Percentiles rank a stretch among this genome's conserved stretches.
Evolutionary conservation across 345 rosid species (phyloP).

Genomic region (Lumnitzera littorea): DNA sequence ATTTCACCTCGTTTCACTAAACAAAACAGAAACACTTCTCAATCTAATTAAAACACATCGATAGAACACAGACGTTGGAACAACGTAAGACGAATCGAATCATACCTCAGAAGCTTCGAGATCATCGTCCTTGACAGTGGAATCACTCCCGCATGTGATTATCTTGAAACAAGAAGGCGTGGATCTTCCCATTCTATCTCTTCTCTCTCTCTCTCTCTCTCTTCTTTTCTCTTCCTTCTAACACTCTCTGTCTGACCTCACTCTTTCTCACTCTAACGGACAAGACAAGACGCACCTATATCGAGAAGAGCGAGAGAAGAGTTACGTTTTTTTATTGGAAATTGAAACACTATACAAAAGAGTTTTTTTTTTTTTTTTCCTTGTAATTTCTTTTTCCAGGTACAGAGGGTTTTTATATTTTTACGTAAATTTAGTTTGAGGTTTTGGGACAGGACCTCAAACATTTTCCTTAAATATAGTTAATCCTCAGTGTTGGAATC

Average conservation of each 20-base stretch:
- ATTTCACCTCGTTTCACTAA: too few relatives aligned
- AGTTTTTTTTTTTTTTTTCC: background rate
- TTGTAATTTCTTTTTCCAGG: too few relatives aligned
- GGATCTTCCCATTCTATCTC: slow-evolving; percentile 54
- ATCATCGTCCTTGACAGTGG: slow-evolving; percentile 36
- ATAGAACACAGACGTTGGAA: too few relatives aligned
- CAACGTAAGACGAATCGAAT: background rate
- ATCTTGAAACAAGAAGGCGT: slow-evolving; percentile 60
- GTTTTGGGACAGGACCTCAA: too few relatives aligned
- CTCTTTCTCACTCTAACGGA: slow-evolving; percentile 3
- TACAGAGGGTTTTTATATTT: too few relatives aligned
- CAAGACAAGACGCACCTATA: slow-evolving; percentile 14
- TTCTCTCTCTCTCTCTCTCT: background rate
- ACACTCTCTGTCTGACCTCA: slow-evolving; percentile 2
- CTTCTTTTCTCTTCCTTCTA: background rate
- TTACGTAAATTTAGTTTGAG: too few relatives aligned
- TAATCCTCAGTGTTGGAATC: too few relatives aligned
- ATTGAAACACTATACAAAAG: background rate
- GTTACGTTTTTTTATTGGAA: background rate
- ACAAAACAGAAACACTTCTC: too few relatives aligned
- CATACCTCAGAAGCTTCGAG: slow-evolving; percentile 41
- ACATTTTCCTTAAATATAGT: too few relatives aligned
- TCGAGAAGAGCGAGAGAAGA: background rate
- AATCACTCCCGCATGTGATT: slow-evolving; percentile 59
- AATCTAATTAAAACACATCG: too few relatives aligned